phyloP scores from a whole-genome alignment of 371 early-diverging fungal genomes.

The Mortierella sp. region DNA sequence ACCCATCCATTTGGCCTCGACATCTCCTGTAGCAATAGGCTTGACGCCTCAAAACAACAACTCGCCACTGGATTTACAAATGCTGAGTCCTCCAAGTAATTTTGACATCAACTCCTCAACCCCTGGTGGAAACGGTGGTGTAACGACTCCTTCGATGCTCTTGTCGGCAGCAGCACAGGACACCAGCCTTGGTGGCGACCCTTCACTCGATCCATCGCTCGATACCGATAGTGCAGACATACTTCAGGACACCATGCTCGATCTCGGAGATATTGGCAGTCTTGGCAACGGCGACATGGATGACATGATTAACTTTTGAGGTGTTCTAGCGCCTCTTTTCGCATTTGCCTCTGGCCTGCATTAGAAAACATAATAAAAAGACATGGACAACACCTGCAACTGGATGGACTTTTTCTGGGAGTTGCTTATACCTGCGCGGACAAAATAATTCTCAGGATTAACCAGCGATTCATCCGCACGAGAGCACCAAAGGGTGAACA shows the following conservation, averaged over 20 bases:
- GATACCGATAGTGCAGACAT: conserved; percentile 23
- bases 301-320: conserved; percentile 49
- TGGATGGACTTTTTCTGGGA: not conserved
- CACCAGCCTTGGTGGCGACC: not conserved
- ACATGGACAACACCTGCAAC: not conserved
- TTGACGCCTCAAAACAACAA: conserved; percentile 7
- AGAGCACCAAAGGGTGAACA: too few species aligned
- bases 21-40: conserved; percentile 7
- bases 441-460: not conserved
- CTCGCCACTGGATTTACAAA: conserved; percentile 20
- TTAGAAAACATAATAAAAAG: not conserved
- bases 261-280: conserved; percentile 41
- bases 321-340: not conserved
- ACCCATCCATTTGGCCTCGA: not conserved
- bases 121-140: not conserved
- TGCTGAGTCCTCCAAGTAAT: conserved; percentile 36
- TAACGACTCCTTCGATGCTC: conserved; percentile 16
- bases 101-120: conserved; percentile 6
- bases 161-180: conserved; percentile 10
- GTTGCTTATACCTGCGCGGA: too few species aligned
- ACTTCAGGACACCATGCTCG: conserved; percentile 35
- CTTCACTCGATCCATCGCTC: conserved; percentile 22
- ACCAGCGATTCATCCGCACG: not conserved
- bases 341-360: not conserved
- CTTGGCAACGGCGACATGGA: conserved; percentile 44